Evolutionary conservation across 2,329 filamentous ascomycete species (phyloP).

Genomic region (Escovopsis sp.): DNA sequence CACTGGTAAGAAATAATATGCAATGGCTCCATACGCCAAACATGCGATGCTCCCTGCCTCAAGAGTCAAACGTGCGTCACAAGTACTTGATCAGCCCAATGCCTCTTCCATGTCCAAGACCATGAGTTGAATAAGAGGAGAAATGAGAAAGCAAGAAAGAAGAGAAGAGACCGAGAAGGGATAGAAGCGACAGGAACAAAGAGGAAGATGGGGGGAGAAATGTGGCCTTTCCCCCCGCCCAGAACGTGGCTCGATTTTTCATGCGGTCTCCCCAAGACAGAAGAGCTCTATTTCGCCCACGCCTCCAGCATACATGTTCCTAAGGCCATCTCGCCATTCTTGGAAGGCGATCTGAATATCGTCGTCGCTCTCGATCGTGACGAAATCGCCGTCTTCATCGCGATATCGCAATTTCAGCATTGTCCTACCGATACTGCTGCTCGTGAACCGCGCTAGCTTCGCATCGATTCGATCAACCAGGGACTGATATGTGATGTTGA

Average conservation of each 20-base stretch:
- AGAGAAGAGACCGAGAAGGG: no score
- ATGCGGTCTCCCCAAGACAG: constrained; percentile 42
- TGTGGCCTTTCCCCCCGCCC: neutral
- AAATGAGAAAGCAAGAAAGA: constrained; percentile 1
- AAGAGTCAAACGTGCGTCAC: constrained; percentile 1
- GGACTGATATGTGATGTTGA: constrained; percentile 88
- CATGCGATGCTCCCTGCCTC: constrained; percentile 14
- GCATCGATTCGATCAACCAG: constrained; percentile 92
- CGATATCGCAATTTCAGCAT: constrained; percentile 78
- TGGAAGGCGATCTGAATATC: constrained; percentile 93
- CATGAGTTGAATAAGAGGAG: neutral
- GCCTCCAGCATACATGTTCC: constrained; percentile 45
- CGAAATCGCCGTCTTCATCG: constrained; percentile 84
- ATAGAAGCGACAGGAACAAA: neutral
- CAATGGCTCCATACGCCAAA: constrained; percentile 16
- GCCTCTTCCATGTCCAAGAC: neutral
- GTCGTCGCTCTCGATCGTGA: constrained; percentile 89
- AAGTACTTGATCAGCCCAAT: neutral
- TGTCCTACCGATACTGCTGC: constrained; percentile 67
- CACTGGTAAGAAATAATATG: constrained; percentile 9
- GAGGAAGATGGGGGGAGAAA: no score
- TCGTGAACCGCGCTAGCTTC: constrained; percentile 78
- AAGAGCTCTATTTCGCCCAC: constrained; percentile 85
- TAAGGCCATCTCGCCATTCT: constrained; percentile 68
- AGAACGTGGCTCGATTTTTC: constrained; percentile 9